Base-by-base conservation (phyloP, 83 land plant genomes). In the Diphasiastrum complanatum region DNA sequence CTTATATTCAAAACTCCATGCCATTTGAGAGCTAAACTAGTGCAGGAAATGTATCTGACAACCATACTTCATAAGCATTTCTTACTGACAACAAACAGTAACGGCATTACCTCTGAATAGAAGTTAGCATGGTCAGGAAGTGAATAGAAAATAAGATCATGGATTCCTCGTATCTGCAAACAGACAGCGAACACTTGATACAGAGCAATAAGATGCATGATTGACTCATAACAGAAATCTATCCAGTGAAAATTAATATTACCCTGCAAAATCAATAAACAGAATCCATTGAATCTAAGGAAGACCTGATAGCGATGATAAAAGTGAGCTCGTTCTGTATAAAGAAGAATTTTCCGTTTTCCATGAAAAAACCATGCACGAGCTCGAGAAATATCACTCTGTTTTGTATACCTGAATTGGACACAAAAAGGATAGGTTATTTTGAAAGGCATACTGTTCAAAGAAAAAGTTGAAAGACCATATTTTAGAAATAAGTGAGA, bases 311-410 rank as follows among this genome's bases (percentile, higher is more conserved):
- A 93, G 75, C 98, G 83, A 50, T 83, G 81, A 63, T 83, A 88
- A 45, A 88, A 93, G 69, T 93, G 96, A 53, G 85, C 81, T 38
- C 98, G 81, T 68, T 93, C 98, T 18, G 88, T 85, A 62, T 88
- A 93, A 22, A 93, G 75, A 82, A 88, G 77, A 31, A 93, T 83
- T 30, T 78, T 87, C 36, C 85, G 63, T 55, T 78, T 72, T 5
- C 91, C 84, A 65, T 88, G 82, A 63, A 75, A 89, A 72, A 93
- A 93, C 84, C 85, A 77, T 32, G 74, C 64, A 23, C 98, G 77
- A 36, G 83, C 78, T 53, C 91, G 80, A 35, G 98, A 89, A 43
- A 89, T 88, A 61, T 93, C 98, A 73, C 85, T 83, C 60, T 69
- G 81, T 58, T 89, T 74, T 11, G 91, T 79, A 61, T 93, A 89